phyloP scores from a whole-genome alignment of 768 basidiomycete species.

The Pleurotus cornucopiae region DNA sequence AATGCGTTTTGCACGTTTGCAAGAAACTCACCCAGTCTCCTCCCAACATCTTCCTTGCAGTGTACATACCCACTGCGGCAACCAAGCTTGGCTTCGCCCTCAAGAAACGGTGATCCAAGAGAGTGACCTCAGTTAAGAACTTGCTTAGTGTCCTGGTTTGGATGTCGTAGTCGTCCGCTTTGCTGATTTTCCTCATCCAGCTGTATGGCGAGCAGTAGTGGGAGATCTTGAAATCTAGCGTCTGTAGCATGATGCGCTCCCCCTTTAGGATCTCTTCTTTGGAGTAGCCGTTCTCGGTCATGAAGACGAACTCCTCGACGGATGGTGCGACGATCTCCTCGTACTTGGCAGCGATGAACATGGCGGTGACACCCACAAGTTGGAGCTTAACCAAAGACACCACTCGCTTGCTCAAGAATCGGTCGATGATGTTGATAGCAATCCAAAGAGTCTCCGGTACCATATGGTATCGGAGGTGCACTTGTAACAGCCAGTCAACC shows the following conservation, averaged over 20 bases:
- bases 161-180: slow-evolving; percentile 97
- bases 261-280: slow-evolving; percentile 98
- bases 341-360: slow-evolving; percentile 99
- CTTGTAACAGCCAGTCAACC: slow-evolving; percentile 97
- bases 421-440: slow-evolving; percentile 93
- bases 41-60: slow-evolving; percentile 87
- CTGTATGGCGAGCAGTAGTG: slow-evolving; percentile 99
- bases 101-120: slow-evolving; percentile 90
- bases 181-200: slow-evolving; percentile 98
- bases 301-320: slow-evolving; percentile 97
- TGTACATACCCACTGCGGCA: slow-evolving; percentile 97
- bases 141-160: slow-evolving; percentile 97
- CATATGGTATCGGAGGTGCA: slow-evolving; percentile 98
- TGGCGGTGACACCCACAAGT: slow-evolving; percentile 96
- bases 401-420: slow-evolving; percentile 84
- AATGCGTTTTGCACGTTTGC: slow-evolving; percentile 9
- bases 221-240: slow-evolving; percentile 91
- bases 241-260: slow-evolving; percentile 93
- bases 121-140: slow-evolving; percentile 93
- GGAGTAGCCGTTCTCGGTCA: slow-evolving; percentile 93
- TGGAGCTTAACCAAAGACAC: slow-evolving; percentile 89
- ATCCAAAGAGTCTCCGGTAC: slow-evolving; percentile 99
- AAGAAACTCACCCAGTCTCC: slow-evolving; percentile 86
- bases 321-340: slow-evolving; percentile 98
- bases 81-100: slow-evolving; percentile 90